Percentiles rank a stretch among this genome's conserved stretches.
phyloP scores from a whole-genome alignment of 257 asterid species.

The Solanum piurae region DNA sequence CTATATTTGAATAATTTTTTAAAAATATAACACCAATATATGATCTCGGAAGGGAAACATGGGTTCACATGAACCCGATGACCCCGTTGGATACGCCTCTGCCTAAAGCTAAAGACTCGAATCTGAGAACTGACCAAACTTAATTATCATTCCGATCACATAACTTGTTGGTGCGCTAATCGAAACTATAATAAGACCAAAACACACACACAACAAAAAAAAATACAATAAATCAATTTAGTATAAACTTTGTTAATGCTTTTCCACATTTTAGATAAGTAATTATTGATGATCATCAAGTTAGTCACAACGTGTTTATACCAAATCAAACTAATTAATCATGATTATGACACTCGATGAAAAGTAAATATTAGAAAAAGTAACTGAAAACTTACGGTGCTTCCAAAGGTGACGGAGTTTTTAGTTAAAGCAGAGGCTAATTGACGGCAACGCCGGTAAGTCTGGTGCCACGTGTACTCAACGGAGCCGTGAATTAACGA shows the following conservation, averaged over 20 bases:
- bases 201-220: neutral
- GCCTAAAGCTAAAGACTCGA: too few relatives aligned
- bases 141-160: neutral
- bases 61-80: too few relatives aligned
- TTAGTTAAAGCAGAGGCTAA: constrained; percentile 72
- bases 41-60: too few relatives aligned
- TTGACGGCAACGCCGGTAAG: constrained; percentile 83
- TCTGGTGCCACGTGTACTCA: constrained; percentile 74
- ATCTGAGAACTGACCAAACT: too few relatives aligned
- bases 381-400: constrained; percentile 34
- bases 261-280: neutral
- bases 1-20: too few relatives aligned
- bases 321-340: neutral
- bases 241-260: neutral
- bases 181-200: neutral
- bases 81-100: too few relatives aligned
- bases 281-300: neutral
- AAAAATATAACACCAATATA: too few relatives aligned
- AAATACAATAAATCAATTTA: neutral
- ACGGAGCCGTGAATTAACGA: constrained; percentile 64
- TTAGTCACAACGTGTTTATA: neutral
- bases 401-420: constrained; percentile 57
- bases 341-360: fast-evolving
- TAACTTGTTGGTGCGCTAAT: too few relatives aligned
- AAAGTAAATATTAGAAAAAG: too few relatives aligned